Percentiles rank a stretch among this genome's conserved stretches.
Evolutionary conservation across 78 protist genomes (phyloP).

Genomic region (Andalucia godoyi): DNA sequence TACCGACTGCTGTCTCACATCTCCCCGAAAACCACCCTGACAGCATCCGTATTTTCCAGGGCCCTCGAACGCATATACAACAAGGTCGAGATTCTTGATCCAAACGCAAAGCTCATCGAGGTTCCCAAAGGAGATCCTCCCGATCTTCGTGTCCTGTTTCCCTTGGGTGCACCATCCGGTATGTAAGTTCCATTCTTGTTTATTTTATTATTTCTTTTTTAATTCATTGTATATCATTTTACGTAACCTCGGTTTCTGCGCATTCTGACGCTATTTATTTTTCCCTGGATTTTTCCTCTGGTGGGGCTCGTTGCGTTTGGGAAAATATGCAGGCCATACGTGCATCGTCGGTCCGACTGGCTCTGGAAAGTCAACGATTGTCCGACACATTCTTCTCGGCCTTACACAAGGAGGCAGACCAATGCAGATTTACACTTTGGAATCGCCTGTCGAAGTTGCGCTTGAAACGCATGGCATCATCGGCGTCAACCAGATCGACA

Average conservation of each 20-base stretch:
- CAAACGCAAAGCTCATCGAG: not conserved
- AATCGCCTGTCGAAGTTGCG: not conserved
- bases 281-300: not conserved
- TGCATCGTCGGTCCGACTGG: not conserved
- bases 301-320: too few relatives aligned
- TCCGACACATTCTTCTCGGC: not conserved
- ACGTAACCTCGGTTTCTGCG: not conserved
- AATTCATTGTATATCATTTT: not conserved
- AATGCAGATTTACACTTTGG: not conserved
- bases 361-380: constrained; percentile 1
- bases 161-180: too few relatives aligned
- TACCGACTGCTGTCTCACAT: too few relatives aligned
- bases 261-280: not conserved
- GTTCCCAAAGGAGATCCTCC: constrained; percentile 11
- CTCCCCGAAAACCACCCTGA: not conserved
- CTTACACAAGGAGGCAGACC: not conserved
- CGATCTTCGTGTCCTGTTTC: too few relatives aligned
- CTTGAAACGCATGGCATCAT: not conserved
- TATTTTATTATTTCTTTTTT: not conserved
- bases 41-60: constrained; percentile 4
- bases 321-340: not conserved
- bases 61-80: not conserved
- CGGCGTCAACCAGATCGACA: not conserved
- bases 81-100: not conserved
- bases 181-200: too few relatives aligned